Base-by-base conservation (phyloP, 352 stramenopile genomes). In the Phytopythium cucurbitacearum region DNA sequence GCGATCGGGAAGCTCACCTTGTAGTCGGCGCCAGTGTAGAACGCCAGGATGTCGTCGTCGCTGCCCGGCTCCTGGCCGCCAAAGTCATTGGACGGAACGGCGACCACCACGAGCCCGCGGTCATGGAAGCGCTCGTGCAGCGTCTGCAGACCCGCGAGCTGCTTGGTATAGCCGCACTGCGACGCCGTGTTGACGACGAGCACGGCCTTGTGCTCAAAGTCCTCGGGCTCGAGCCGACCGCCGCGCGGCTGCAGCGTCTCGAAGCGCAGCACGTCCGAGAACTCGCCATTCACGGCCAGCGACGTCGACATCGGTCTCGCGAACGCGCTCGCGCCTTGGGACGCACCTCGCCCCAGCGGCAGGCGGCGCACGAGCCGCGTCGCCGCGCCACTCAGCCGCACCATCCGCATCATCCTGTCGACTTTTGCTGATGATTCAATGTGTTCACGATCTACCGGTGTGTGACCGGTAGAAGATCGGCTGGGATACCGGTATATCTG, bases 161-260 rank as follows among this genome's bases (percentile, higher is more conserved):
- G 80, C 16, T 48, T 40, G 8, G 80, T 69, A 48, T 68, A 57
- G 1, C 50, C 59, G 60, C 80, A 91, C 57, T 79, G 69, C 2
- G 80, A 88, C 51, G 80, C 80, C 34, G 80, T 91, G 62, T 91
- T 91, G 47, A 84, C 71, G 41, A 91, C 77, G 9, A 91, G 64
- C 51, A 78, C 52, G 3, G 75, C 68, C 44, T 77, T 79, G 39
- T 67, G 58, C 42, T 45, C 53, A 15, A 91, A 76, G 9, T 69
- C 64, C 28, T 41, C 15, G 3, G 64, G 58, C 34, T 57, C 62
- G 36, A 90, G 67, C 15, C 61, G 53, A 7, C 57, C 58, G 9
- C 52, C 28, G 6, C 55, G 16, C 8, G 76, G 73, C 28, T 76
- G 65, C n/a, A 74, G 64, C 40, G 63, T 76, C 33, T 67, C 59